Percentiles rank a stretch among this genome's conserved stretches.
Evolutionary conservation across 805 yeast genomes (phyloP).

Genomic region (Suhomyces xylopsoci): DNA sequence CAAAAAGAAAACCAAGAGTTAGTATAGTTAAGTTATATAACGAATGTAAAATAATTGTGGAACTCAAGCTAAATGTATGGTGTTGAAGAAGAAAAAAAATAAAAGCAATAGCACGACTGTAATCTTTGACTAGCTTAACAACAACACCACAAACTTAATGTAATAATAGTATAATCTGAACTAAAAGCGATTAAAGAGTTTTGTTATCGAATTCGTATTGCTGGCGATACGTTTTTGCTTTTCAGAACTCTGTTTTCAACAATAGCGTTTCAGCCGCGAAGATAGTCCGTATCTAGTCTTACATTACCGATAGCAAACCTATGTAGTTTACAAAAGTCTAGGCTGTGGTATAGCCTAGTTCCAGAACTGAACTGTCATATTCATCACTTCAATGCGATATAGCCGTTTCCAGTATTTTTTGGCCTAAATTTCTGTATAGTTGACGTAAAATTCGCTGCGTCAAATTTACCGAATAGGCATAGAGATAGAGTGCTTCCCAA

Average conservation of each 20-base stretch:
- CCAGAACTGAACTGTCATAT: not conserved
- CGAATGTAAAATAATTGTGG: not conserved
- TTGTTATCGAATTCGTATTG: not conserved
- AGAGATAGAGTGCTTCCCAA: not conserved
- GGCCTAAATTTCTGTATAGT: not conserved
- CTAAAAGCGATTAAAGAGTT: not conserved
- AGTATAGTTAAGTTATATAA: not conserved
- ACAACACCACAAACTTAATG: not conserved
- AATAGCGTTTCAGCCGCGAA: not conserved
- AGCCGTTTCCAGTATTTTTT: not conserved
- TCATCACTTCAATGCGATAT: not conserved
- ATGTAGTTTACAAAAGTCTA: not conserved
- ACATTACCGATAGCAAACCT: not conserved
- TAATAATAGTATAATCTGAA: not conserved
- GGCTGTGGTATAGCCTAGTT: not conserved
- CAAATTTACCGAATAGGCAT: slow-evolving; percentile 1
- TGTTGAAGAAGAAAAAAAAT: not conserved
- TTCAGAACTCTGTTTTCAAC: not conserved
- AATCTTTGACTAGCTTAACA: not conserved
- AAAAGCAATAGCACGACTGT: not conserved
- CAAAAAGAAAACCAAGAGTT: slow-evolving; percentile 15
- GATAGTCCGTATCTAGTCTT: not conserved
- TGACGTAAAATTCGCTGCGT: not conserved
- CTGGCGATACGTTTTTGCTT: not conserved
- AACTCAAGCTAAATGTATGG: not conserved